Evolutionary conservation across 2,329 filamentous ascomycete genomes (phyloP).

Genomic region (Cytospora leucostoma): DNA sequence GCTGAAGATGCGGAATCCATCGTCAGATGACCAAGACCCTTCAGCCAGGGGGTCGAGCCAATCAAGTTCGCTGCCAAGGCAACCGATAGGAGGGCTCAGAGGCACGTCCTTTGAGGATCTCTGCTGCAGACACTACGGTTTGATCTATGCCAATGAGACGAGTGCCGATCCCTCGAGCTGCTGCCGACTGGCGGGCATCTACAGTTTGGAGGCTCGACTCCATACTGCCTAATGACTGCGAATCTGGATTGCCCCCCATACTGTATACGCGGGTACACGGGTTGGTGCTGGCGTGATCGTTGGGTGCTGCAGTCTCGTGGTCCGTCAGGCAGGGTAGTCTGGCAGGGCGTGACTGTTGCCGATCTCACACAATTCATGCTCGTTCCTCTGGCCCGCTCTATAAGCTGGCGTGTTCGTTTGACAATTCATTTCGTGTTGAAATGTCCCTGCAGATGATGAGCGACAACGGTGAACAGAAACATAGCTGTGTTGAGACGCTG

Average conservation of each 20-base stretch:
- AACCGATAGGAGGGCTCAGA: not conserved
- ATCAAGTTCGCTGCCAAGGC: not conserved
- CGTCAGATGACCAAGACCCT: not conserved
- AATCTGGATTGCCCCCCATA: not conserved
- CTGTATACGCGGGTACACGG: not conserved
- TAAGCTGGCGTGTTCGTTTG: conserved; percentile 2
- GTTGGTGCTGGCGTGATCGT: not conserved
- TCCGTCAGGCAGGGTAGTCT: not conserved
- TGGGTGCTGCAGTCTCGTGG: not conserved
- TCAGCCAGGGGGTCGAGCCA: not conserved
- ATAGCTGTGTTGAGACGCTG: not conserved
- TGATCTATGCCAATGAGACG: not conserved
- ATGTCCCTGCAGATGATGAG: conserved; percentile 1
- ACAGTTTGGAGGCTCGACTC: not conserved
- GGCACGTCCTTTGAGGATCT: not conserved
- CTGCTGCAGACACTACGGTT: not conserved
- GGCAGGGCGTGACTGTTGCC: conserved; percentile 12
- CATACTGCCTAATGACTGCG: too few species aligned
- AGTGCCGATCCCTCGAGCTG: not conserved
- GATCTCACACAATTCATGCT: conserved; percentile 3
- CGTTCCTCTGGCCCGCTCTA: not conserved
- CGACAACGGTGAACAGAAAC: conserved; percentile 1
- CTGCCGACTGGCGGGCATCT: conserved; percentile 1
- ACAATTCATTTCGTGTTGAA: conserved; percentile 4
- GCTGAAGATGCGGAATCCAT: not conserved